phyloP scores from a whole-genome alignment of 257 asterid genomes.

The Rhazya stricta region DNA sequence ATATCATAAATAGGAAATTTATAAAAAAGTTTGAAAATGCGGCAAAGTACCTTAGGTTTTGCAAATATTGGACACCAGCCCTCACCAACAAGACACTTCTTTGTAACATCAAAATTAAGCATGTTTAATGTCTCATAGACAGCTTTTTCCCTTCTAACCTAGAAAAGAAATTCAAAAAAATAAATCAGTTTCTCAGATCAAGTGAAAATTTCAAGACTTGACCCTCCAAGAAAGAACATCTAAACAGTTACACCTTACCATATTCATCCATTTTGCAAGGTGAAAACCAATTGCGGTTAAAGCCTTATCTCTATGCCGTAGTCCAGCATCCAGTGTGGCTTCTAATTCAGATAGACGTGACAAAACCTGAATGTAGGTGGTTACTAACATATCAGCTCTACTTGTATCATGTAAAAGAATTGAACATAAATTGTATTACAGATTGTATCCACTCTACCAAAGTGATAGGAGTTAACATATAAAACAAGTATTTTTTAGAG shows the following conservation, averaged over 20 bases:
- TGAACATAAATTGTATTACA: neutral
- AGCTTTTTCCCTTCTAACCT: slow-evolving; percentile 97
- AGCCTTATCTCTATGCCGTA: slow-evolving; percentile 73
- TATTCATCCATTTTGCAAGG: slow-evolving; percentile 72
- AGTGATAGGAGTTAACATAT: neutral
- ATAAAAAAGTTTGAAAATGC: slow-evolving; percentile 11
- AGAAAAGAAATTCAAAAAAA: slow-evolving; percentile 27
- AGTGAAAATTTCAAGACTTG: neutral
- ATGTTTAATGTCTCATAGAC: slow-evolving; percentile 84
- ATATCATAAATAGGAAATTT: slow-evolving; percentile 15
- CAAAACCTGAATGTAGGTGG: slow-evolving; percentile 55
- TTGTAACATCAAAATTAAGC: slow-evolving; percentile 96
- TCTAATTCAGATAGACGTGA: slow-evolving; percentile 86
- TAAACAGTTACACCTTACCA: slow-evolving; percentile 39
- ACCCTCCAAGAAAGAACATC: slow-evolving; percentile 6
- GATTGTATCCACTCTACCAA: neutral
- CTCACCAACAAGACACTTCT: slow-evolving; percentile 98
- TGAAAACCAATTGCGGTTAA: slow-evolving; percentile 72
- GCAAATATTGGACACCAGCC: slow-evolving; percentile 99
- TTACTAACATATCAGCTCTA: slow-evolving; percentile 1
- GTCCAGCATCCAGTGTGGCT: slow-evolving; percentile 89
- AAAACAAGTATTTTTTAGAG: neutral
- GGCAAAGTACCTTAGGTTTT: slow-evolving; percentile 54
- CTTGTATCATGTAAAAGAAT: neutral
- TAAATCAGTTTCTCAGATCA: slow-evolving; percentile 21